A percentile compares a stretch with the other conserved stretches of the same genome.
phyloP scores from a whole-genome alignment of 78 protist species.

The Isochrysis galbana region DNA sequence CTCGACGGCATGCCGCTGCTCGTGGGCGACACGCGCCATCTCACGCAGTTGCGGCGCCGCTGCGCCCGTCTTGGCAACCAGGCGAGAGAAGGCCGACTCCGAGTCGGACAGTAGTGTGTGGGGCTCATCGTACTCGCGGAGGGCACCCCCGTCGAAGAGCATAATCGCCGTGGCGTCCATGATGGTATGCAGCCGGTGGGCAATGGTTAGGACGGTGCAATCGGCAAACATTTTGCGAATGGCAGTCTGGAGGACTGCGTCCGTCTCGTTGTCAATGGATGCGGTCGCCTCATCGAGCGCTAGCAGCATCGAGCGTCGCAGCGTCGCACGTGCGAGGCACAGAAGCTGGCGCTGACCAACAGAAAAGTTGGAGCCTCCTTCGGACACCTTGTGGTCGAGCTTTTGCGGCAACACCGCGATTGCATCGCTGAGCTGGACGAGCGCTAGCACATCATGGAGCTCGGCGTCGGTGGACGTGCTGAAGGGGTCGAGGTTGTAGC shows the following conservation, averaged over 20 bases:
- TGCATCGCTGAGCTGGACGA: slow-evolving; percentile 40
- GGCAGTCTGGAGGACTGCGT: slow-evolving; percentile 35
- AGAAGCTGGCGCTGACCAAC: slow-evolving; percentile 93
- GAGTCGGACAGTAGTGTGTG: neutral
- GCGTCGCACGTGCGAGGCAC: slow-evolving; percentile 87
- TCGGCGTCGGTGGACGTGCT: slow-evolving; percentile 58
- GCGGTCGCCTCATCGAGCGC: slow-evolving; percentile 92
- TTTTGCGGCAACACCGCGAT: neutral
- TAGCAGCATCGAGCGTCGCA: slow-evolving; percentile 51
- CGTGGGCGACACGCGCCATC: neutral
- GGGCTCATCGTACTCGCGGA: slow-evolving; percentile 58
- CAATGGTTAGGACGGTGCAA: slow-evolving; percentile 60
- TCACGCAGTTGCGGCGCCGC: neutral
- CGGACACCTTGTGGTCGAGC: slow-evolving; percentile 13
- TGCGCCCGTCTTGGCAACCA: neutral
- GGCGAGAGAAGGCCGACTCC: neutral
- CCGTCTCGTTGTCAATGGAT: slow-evolving; percentile 78
- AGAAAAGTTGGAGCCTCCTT: slow-evolving; percentile 76
- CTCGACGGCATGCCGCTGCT: no score
- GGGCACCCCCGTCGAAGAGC: slow-evolving; percentile 55
- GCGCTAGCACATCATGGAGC: slow-evolving; percentile 67
- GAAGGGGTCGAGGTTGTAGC: slow-evolving; percentile 90
- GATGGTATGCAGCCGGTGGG: slow-evolving; percentile 65
- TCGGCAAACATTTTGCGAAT: neutral
- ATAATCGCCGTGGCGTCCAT: slow-evolving; percentile 64